Evolutionary conservation across 768 basidiomycete species (phyloP).

Genomic region (Suillus subluteus): DNA sequence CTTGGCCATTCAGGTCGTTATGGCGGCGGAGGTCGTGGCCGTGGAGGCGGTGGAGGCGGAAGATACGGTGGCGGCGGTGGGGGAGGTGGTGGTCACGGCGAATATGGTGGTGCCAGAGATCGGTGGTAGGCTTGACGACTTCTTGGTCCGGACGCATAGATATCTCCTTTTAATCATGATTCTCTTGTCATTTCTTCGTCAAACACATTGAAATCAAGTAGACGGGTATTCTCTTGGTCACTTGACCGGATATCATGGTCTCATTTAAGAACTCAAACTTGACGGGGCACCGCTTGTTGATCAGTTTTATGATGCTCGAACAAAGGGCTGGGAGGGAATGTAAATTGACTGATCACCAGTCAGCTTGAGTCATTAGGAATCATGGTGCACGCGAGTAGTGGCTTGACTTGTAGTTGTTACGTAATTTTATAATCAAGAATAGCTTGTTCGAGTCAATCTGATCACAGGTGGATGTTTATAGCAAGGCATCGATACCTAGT

Average conservation of each 20-base stretch:
- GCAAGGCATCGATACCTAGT: constrained; percentile 25
- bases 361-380: neutral
- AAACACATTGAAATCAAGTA: neutral
- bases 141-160: constrained; percentile 7
- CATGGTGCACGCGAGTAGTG: neutral
- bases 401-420: constrained; percentile 5
- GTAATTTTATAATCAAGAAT: constrained; percentile 4
- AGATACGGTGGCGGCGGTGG: constrained; percentile 45
- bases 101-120: constrained; percentile 20
- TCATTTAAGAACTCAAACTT: neutral
- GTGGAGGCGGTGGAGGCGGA: constrained; percentile 46
- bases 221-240: neutral
- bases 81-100: constrained; percentile 46
- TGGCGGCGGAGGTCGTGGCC: constrained; percentile 48
- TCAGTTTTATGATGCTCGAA: neutral
- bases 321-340: neutral
- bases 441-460: constrained; percentile 17
- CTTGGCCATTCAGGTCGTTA: constrained; percentile 56
- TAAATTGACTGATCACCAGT: neutral
- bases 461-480: constrained; percentile 24
- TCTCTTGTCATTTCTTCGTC: neutral
- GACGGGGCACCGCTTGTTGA: neutral
- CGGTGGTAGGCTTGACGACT: constrained; percentile 17
- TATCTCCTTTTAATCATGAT: constrained; percentile 8
- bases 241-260: neutral